phyloP scores from a whole-genome alignment of 148 eudicot genomes.

The Cornus suecica region DNA sequence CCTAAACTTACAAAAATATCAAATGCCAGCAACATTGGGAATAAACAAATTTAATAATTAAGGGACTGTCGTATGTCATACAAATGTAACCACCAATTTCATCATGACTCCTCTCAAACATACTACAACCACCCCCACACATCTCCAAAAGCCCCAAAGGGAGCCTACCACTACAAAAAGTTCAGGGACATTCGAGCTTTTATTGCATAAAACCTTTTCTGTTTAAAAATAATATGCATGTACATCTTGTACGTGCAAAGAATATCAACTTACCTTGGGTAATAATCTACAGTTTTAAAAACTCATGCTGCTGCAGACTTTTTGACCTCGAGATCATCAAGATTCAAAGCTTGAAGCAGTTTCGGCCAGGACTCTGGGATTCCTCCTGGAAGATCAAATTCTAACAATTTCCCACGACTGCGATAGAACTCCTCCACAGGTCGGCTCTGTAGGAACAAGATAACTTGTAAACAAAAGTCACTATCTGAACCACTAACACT shows the following conservation, averaged over 20 bases:
- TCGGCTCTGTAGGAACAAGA: slow-evolving; percentile 47
- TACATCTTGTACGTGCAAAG: slow-evolving; percentile 13
- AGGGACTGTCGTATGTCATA: neutral
- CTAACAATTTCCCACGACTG: slow-evolving; percentile 64
- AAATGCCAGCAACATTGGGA: neutral
- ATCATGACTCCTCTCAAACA: slow-evolving; percentile 6
- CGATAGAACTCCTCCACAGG: slow-evolving; percentile 89
- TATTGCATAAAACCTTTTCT: neutral
- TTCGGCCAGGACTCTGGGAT: slow-evolving; percentile 95
- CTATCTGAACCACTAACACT: neutral
- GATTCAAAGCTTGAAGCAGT: slow-evolving; percentile 67
- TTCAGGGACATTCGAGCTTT: neutral
- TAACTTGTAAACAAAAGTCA: neutral
- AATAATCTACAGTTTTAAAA: neutral
- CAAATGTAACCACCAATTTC: slow-evolving; percentile 4
- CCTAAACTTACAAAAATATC: neutral
- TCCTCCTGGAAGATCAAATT: slow-evolving; percentile 91
- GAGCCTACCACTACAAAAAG: neutral
- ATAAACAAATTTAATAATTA: neutral
- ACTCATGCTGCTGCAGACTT: slow-evolving; percentile 63
- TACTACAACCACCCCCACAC: neutral
- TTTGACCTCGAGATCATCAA: slow-evolving; percentile 50
- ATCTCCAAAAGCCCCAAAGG: neutral
- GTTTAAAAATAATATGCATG: neutral
- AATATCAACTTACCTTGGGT: slow-evolving; percentile 19